phyloP scores from a whole-genome alignment of 495 filamentous ascomycete genomes.

The Aspergillus coremiiformis region DNA sequence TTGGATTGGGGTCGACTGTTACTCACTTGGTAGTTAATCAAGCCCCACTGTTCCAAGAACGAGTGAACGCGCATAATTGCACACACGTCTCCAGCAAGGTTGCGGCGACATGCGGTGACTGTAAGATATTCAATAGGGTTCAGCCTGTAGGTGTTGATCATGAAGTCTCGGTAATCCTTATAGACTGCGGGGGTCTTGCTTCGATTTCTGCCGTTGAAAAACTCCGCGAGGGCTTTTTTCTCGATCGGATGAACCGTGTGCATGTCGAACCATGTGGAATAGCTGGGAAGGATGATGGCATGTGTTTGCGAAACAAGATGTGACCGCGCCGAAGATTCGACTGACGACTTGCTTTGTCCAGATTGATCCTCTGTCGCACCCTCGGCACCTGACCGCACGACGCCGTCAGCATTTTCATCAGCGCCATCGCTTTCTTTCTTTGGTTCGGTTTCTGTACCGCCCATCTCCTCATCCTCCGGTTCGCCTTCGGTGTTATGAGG shows the following conservation, averaged over 20 bases:
- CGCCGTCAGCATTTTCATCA: constrained; percentile 33
- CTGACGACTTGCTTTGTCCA: constrained; percentile 62
- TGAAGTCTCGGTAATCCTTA: constrained; percentile 98
- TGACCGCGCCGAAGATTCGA: constrained; percentile 78
- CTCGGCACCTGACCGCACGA: constrained; percentile 31
- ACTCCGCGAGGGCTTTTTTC: constrained; percentile 87
- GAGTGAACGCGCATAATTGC: constrained; percentile 98
- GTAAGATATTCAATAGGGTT: constrained; percentile 96
- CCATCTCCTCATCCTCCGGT: constrained; percentile 81
- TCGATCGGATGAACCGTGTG: constrained; percentile 80
- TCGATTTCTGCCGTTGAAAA: constrained; percentile 95
- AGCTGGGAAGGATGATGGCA: constrained; percentile 89
- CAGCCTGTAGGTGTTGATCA: constrained; percentile 97
- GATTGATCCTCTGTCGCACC: constrained; percentile 42
- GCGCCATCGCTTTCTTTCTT: constrained; percentile 51
- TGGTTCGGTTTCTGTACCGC: constrained; percentile 53
- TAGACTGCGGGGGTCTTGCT: constrained; percentile 98
- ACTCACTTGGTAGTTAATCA: constrained; percentile 94
- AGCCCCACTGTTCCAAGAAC: constrained; percentile 97
- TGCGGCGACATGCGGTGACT: constrained; percentile 92
- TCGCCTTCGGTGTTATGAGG: constrained; percentile 55
- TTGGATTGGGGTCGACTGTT: not conserved
- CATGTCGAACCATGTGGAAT: constrained; percentile 99
- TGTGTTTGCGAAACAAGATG: constrained; percentile 90
- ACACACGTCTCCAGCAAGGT: constrained; percentile 94